Conservation (phyloP, 2,329 filamentous ascomycete genomes). For the Decorospora gaudefroyi region DNA sequence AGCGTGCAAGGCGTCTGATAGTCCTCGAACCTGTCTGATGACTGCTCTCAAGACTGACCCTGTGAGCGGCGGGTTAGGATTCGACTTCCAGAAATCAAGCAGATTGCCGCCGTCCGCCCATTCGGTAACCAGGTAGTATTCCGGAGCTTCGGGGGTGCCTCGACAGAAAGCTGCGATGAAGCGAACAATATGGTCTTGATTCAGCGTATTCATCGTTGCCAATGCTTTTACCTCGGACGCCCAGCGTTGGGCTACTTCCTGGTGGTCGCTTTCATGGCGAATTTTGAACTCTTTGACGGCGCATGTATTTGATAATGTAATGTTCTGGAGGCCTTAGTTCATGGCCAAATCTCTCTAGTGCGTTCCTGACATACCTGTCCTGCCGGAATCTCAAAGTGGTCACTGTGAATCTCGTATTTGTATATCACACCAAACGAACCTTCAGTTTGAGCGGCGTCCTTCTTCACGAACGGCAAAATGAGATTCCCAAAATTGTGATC, state of each 20-base stretch:
- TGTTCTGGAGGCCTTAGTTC: no score
- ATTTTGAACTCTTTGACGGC: slow-evolving; percentile 21
- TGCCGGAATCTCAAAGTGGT: slow-evolving; percentile 4
- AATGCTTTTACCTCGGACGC: slow-evolving; percentile 18
- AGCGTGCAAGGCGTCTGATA: slow-evolving; percentile 25
- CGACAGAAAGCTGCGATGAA: slow-evolving; percentile 23
- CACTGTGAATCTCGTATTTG: slow-evolving; percentile 12
- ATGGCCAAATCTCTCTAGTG: no score
- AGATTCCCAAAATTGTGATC: neutral
- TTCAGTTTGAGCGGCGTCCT: neutral
- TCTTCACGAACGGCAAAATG: slow-evolving; percentile 7
- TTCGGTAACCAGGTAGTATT: slow-evolving; percentile 27
- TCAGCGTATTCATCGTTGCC: slow-evolving; percentile 19
- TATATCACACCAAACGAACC: slow-evolving; percentile 17
- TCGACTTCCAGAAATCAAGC: slow-evolving; percentile 17
- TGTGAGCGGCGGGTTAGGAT: slow-evolving; percentile 9
- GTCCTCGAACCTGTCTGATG: slow-evolving; percentile 18
- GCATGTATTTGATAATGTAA: neutral
- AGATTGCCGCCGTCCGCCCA: slow-evolving; percentile 33
- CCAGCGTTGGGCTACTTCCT: slow-evolving; percentile 15
- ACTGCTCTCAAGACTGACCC: slow-evolving; percentile 1
- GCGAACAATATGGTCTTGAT: slow-evolving; percentile 22
- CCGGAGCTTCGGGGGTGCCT: neutral
- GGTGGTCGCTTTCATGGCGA: neutral
- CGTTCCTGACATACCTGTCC: no score